Evolutionary conservation across 176 grass and related monocot genomes (phyloP), one percentile per base, ranked within the genome.

Genomic region (Eragrostis nindensis): DNA sequence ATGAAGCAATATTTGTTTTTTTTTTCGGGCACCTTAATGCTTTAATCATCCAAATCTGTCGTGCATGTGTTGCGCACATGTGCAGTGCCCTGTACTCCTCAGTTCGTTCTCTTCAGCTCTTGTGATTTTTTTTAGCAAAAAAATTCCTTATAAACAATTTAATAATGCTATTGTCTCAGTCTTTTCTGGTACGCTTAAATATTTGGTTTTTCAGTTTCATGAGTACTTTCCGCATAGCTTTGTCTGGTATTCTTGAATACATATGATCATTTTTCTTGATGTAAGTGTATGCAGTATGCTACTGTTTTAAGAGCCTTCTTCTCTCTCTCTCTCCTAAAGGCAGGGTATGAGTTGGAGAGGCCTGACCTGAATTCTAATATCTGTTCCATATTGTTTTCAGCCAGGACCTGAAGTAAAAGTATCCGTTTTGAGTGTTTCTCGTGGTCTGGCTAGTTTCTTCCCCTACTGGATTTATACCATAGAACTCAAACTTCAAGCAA

Each of bases 261-360:
- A 7, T 41, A 55, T 65, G 65, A 46, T 38, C 26, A 65, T 26
- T 45, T 55, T 13, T 14, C 12, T 46, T 71, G 27, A 38, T 77
- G 25, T 14, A 24, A 47, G 14, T 78, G 48, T 43, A 48, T 74
- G 39, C 0, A 59, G 48, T 43, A 48, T 74, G 39, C 0, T 68
- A 47, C 48, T 29, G 4, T 11, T 72, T 55, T 46, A 71, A 72
- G 66, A 47, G 14, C 21, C 15, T 72, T 73, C n/a, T 11, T 12
- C 32, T 36, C 32, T 36, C 32, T 36, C 32, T 62, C 70, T 38
- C 27, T 41, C 2, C 11, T 9, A 27, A 21, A 42, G 47, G 15
- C 25, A 62, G 73, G 63, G 43, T 85, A 84, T 84, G 53, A 72
- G 16, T 36, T 77, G 66, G 26, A 53, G 49, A 47, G 36, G 40